phyloP scores from a whole-genome alignment of 1,139 yeast genomes.

The Yueomyces sp. region DNA sequence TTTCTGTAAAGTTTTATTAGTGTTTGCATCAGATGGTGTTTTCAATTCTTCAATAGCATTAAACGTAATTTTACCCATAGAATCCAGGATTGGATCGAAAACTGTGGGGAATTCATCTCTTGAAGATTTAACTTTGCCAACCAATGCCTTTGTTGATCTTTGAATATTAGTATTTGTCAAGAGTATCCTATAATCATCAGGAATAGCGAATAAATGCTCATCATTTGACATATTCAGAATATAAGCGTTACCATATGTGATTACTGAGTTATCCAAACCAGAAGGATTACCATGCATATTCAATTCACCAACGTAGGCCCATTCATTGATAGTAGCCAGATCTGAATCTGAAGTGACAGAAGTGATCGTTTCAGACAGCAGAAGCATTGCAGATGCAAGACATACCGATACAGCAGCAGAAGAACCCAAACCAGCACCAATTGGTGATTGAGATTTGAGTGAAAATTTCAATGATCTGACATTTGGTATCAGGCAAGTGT shows the following conservation, averaged over 20 bases:
- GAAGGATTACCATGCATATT: conserved; percentile 96
- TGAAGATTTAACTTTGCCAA: conserved; percentile 57
- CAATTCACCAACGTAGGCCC: conserved; percentile 91
- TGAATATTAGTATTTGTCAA: conserved; percentile 81
- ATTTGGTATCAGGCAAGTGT: conserved; percentile 42
- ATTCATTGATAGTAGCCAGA: conserved; percentile 55
- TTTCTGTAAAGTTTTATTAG: conserved; percentile 33
- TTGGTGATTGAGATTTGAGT: conserved; percentile 76
- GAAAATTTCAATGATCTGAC: conserved; percentile 45
- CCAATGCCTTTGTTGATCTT: conserved; percentile 75
- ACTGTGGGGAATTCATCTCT: conserved; percentile 42
- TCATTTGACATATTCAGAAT: conserved; percentile 50
- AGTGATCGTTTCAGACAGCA: conserved; percentile 43
- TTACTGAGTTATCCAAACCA: conserved; percentile 94
- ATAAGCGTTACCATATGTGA: conserved; percentile 93
- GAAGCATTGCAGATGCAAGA: conserved; percentile 61
- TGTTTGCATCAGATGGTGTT: background rate
- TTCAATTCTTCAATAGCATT: background rate
- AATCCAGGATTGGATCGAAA: conserved; percentile 46
- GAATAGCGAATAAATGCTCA: conserved; percentile 3
- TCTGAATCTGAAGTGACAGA: conserved; percentile 28
- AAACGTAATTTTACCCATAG: conserved; percentile 43
- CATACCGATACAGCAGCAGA: conserved; percentile 88
- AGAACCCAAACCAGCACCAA: conserved; percentile 95
- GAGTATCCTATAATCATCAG: conserved; percentile 44